Evolutionary conservation across 2,329 filamentous ascomycete genomes (phyloP).

Genomic region (Alternaria sp.): DNA sequence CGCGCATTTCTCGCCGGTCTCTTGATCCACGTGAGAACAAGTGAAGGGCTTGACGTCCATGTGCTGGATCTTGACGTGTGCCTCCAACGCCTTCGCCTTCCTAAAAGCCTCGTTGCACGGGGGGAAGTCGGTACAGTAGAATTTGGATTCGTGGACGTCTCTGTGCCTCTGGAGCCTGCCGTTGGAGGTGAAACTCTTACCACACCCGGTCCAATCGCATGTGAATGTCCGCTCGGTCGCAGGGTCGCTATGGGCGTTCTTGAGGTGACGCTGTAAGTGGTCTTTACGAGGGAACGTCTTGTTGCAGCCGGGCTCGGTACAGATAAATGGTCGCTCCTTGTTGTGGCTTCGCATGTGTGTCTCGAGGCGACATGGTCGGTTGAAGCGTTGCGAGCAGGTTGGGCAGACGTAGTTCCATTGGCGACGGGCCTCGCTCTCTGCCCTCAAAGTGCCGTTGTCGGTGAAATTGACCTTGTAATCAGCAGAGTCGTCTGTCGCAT

Average conservation of each 20-base stretch:
- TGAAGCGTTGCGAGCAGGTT: slow-evolving; percentile 82
- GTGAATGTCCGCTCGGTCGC: slow-evolving; percentile 68
- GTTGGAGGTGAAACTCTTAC: slow-evolving; percentile 80
- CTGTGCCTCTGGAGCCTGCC: slow-evolving; percentile 79
- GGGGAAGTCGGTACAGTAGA: slow-evolving; percentile 74
- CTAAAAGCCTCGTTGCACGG: slow-evolving; percentile 80
- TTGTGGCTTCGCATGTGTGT: slow-evolving; percentile 83
- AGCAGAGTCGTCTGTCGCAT: slow-evolving; percentile 29
- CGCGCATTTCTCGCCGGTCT: slow-evolving; percentile 64
- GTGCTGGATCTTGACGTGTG: slow-evolving; percentile 80
- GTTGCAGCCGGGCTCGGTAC: slow-evolving; percentile 71
- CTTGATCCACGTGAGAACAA: slow-evolving; percentile 66
- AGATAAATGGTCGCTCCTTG: slow-evolving; percentile 81
- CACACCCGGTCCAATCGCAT: slow-evolving; percentile 76
- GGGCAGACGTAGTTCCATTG: slow-evolving; percentile 79
- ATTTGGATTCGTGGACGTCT: slow-evolving; percentile 77
- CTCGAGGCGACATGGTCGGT: slow-evolving; percentile 79
- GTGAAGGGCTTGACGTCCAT: slow-evolving; percentile 72
- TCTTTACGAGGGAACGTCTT: slow-evolving; percentile 88
- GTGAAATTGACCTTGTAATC: slow-evolving; percentile 37
- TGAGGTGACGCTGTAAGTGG: slow-evolving; percentile 84
- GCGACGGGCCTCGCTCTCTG: slow-evolving; percentile 57
- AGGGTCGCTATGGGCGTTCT: slow-evolving; percentile 71
- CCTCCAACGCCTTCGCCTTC: slow-evolving; percentile 84
- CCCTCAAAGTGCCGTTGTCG: slow-evolving; percentile 34